Evolutionary conservation across 768 basidiomycete species (phyloP), one percentile per base, ranked within the genome.

Genomic region (Amanita molliuscula): DNA sequence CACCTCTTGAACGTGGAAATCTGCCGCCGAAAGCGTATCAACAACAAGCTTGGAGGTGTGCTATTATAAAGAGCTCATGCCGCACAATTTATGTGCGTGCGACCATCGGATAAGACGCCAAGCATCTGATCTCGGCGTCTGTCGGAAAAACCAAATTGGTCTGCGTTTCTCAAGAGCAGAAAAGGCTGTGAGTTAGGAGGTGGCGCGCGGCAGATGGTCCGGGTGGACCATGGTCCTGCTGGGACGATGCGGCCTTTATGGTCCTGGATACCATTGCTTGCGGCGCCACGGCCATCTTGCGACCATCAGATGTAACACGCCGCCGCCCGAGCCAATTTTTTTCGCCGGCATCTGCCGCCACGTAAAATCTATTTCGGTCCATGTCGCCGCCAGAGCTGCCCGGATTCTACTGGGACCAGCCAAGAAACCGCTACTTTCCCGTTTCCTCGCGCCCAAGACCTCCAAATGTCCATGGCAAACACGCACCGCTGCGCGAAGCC

Each of bases 371-470:
- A 34, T 45, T 18, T 26, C 78, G 75, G 26, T 8, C 28, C 21
- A 35, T 46, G 40, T 38, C 78, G 75, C 71, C 74, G 46, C 66
- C 59, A 50, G 64, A 74, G 10, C 67, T 81, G 9, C 77, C 79
- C 44, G 81, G 81, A 1, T 62, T 81, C 46, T 77, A 75, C 58
- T 83, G 72, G 65, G 79, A 83, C 57, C 58, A 66, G 52, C 58
- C 59, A 29, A 65, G 61, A 48, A 74, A 76, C 35, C 71, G 81
- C 8, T 82, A 83, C 59, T 83, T 81, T 55, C 76, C 81, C 20
- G 29, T 72, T 10, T 68, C 73, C 20, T 73, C 73, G 1, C 66
- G 62, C 34, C 71, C 66, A 62, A 10, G 7, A 2, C 16, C 26
- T 47, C 31, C 40, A 40, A 8, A 34, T 58, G 43, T 47, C 52